Evolutionary conservation across 2,329 filamentous ascomycete genomes (phyloP).

Genomic region (Calonectria pteridis): DNA sequence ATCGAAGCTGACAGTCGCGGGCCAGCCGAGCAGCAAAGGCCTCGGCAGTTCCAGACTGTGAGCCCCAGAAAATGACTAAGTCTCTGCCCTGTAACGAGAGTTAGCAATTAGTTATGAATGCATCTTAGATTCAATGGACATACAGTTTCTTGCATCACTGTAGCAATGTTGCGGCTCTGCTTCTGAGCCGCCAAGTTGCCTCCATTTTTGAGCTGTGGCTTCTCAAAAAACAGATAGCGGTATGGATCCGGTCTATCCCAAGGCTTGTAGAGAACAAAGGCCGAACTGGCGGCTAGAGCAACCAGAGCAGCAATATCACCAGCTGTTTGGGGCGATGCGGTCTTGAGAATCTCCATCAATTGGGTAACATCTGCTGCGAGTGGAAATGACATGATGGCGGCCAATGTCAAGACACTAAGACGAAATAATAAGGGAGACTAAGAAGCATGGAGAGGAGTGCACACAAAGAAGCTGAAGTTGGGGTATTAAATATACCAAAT

Average conservation of each 20-base stretch:
- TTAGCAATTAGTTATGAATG: background rate
- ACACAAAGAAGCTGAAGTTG: background rate
- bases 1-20: constrained; percentile 89
- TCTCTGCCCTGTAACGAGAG: background rate
- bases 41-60: constrained; percentile 92
- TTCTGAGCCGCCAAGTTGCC: constrained; percentile 40
- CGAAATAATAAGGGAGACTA: background rate
- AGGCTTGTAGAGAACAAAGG: constrained; percentile 54
- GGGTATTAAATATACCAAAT: background rate
- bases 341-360: constrained; percentile 25
- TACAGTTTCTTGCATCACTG: constrained; percentile 46
- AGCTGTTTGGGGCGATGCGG: constrained; percentile 36
- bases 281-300: constrained; percentile 36
- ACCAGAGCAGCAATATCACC: constrained; percentile 41
- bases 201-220: constrained; percentile 53
- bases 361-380: background rate
- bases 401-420: background rate
- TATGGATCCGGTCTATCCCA: constrained; percentile 65
- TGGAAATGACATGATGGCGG: constrained; percentile 26
- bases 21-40: constrained; percentile 89
- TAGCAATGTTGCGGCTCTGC: constrained; percentile 59
- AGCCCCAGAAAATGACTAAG: constrained; percentile 90
- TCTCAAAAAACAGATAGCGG: constrained; percentile 60
- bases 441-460: background rate
- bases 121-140: constrained; percentile 19